Evolutionary conservation across 495 filamentous ascomycete species (phyloP), one percentile per base, ranked within the genome.

Genomic region (Penicillium ochrochloron): DNA sequence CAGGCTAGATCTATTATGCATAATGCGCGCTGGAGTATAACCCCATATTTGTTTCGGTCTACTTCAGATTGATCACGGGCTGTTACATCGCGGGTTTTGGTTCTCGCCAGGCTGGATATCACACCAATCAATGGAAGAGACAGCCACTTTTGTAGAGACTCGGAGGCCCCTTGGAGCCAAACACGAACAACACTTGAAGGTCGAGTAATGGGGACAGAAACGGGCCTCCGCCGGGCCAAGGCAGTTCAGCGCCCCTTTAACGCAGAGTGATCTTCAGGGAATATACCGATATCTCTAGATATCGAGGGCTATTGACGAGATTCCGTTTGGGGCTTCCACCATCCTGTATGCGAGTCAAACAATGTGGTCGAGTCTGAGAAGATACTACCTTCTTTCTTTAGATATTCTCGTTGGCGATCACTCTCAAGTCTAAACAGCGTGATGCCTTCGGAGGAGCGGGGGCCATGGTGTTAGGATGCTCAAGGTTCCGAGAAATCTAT

Each of bases 161-260:
- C 27, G 29, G 29, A 34, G 6, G 15, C 29, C 29, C 23, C 7
- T 59, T 17, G 23, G 48, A 15, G 10, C 12, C 60, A 37, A 39
- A 35, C 54, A 52, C 39, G 10, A 51, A 46, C 21, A 64, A 35
- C 12, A 34, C 64, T 59, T 10, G 61, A n/a, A 8, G 48, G 34
- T 60, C 39, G 34, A 25, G 48, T 25, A 31, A 51, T 53, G 27
- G 59, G 50, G 23, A 56, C 48, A 52, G 50, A 58, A 53, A 39
- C 68, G 67, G 69, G 59, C 27, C 57, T 67, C 70, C 72, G 70
- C 55, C 70, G 70, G 68, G 70, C 72, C 72, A 74, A 72, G 70
- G 44, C 44, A 19, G 35, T 21, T 39, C 29, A 61, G 52, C n/a
- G 7, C 11, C n/a, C 33, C n/a, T 57, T 54, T 12, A 31, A 6